Evolutionary conservation across 306 rosid species (phyloP), one percentile per base, ranked within the genome.

Genomic region (Geum urbanum): DNA sequence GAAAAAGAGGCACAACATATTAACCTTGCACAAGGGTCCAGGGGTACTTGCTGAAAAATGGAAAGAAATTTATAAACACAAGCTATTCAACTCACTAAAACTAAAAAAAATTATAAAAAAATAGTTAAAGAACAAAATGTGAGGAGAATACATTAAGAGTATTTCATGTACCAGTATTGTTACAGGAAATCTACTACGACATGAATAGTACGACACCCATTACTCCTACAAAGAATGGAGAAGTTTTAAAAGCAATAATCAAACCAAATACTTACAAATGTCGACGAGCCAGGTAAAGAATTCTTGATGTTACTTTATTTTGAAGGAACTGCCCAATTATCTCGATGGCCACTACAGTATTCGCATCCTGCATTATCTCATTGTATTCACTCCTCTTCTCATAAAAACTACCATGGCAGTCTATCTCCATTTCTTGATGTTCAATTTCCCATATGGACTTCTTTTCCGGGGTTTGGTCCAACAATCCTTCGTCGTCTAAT

Each of bases 401-500:
- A 76, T 69, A 80, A 77, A 81, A 78, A 75, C 43, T 63, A 72
- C 69, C 82, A 32, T 58, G 85, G 67, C 72, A 73, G 66, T 91
- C 96, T 72, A 91, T 77, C 77, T 89, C 95, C 96, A 89, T 86
- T 73, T 87, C 97, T 71, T 80, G 91, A 72, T 85, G 82, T 56
- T 82, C 76, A 49, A 73, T 63, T 35, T 76, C 74, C 97, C 97
- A 94, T 77, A n/a, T 86, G 75, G 87, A 88, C 71, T 79, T 83
- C 81, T 89, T 85, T 62, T 87, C 92, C 43, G 68, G 71, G 53
- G 83, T 77, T 70, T 58, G 83, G 78, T 89, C 88, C 66, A 94
- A 74, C 76, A 94, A 72, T 63, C 99, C 97, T 81, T 94, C 97
- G 60, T 94, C 96, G 43, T 73, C 95, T 74, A 94, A 80, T 43